Percentiles rank a stretch among this genome's conserved stretches.
These are phyloP conservation scores for Angomonas ambiguus DNA, from an alignment of 208 protist genomes.

Conservation along the genomic window DNA sequence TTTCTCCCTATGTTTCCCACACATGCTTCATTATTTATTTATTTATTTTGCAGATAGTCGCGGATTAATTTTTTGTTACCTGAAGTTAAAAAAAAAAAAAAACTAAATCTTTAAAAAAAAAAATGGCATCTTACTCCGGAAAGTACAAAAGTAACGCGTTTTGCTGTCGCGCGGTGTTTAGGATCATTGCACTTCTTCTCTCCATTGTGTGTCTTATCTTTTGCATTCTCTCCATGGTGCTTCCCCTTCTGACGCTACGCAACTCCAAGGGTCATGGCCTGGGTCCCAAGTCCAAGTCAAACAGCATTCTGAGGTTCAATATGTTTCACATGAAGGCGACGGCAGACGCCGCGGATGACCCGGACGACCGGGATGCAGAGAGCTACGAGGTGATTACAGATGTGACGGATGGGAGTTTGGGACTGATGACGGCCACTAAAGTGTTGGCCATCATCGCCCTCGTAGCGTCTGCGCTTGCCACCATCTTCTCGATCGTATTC, in stretches of 20 bases:
- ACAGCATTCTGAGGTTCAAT: neutral
- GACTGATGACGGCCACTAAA: neutral
- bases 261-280: too few species aligned
- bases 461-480: neutral
- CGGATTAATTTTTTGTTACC: neutral
- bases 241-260: too few species aligned
- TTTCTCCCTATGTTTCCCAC: slow-evolving; percentile 3
- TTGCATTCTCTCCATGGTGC: too few species aligned
- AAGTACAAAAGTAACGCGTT: neutral
- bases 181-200: too few species aligned
- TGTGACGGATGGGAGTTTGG: neutral
- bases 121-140: too few species aligned
- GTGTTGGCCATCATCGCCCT: neutral
- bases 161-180: too few species aligned
- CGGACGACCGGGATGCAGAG: neutral
- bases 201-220: too few species aligned
- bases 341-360: neutral
- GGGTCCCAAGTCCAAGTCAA: too few species aligned
- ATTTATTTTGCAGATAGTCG: neutral
- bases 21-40: neutral
- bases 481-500: neutral
- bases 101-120: slow-evolving; percentile 1
- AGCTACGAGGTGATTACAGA: neutral
- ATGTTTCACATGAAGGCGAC: neutral
- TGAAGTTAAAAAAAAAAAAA: neutral